Conservation (phyloP, 352 stramenopile genomes). For the Peronospora destructor region DNA sequence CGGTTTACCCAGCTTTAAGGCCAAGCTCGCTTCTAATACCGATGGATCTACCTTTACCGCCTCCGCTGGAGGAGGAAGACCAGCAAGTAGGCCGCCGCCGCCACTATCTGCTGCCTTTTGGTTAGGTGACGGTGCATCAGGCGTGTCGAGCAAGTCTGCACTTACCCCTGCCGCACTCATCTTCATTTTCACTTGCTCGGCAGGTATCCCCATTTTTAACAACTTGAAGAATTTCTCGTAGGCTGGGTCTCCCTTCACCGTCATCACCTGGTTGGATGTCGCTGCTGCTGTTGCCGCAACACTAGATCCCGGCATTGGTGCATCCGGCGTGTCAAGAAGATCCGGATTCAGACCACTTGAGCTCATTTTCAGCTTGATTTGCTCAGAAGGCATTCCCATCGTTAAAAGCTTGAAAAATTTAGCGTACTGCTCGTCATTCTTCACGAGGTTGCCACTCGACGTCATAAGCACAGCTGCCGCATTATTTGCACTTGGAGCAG, state of each 20-base stretch:
- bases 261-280: constrained; percentile 32
- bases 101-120: constrained; percentile 31
- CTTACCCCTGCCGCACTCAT: constrained; percentile 76
- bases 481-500: constrained; percentile 4
- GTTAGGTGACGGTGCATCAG: constrained; percentile 66
- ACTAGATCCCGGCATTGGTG: constrained; percentile 62
- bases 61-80: constrained; percentile 53
- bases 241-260: constrained; percentile 87
- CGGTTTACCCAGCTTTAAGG: constrained; percentile 39
- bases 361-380: constrained; percentile 93
- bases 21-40: constrained; percentile 53
- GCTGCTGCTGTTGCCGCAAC: constrained; percentile 6
- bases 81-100: constrained; percentile 32
- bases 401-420: constrained; percentile 97
- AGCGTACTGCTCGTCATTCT: constrained; percentile 76
- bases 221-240: constrained; percentile 96
- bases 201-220: constrained; percentile 83
- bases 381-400: constrained; percentile 90
- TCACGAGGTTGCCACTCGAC: constrained; percentile 35
- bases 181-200: constrained; percentile 91
- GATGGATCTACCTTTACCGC: constrained; percentile 64
- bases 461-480: neutral
- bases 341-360: constrained; percentile 87
- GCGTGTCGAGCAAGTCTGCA: constrained; percentile 54
- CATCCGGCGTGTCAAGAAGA: constrained; percentile 85